Evolutionary conservation across 768 basidiomycete species (phyloP).

Genomic region (Roridomyces roridus): DNA sequence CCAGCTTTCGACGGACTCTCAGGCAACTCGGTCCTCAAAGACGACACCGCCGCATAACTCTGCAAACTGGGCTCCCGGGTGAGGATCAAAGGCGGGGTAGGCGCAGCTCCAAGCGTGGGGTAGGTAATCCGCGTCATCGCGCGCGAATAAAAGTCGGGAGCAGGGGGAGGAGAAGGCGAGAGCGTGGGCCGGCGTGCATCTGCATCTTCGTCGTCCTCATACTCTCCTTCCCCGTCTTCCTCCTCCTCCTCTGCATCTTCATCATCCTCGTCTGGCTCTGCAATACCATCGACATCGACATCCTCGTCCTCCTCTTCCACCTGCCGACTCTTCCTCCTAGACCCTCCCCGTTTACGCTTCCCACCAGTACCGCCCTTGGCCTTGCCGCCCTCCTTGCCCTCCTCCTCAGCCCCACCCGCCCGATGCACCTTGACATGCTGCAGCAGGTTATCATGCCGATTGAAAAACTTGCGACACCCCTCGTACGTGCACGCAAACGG

Average conservation of each 20-base stretch:
- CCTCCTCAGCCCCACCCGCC: background rate
- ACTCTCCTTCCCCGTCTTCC: background rate
- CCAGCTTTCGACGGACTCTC: slow-evolving; percentile 6
- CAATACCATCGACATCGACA: background rate
- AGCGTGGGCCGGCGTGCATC: background rate
- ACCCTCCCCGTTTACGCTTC: too few relatives aligned
- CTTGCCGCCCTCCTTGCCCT: background rate
- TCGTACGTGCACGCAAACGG: slow-evolving; percentile 77
- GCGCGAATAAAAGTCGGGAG: too few relatives aligned
- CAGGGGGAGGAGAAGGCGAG: background rate
- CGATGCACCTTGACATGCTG: slow-evolving; percentile 78
- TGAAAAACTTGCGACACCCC: slow-evolving; percentile 75
- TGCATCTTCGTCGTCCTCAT: background rate
- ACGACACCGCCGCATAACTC: slow-evolving; percentile 15
- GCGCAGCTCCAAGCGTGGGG: slow-evolving; percentile 8
- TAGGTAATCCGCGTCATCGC: slow-evolving; percentile 2
- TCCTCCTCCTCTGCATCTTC: background rate
- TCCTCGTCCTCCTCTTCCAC: slow-evolving; percentile 10
- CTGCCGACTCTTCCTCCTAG: too few relatives aligned
- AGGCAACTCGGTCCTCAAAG: slow-evolving; percentile 16
- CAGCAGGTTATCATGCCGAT: slow-evolving; percentile 79
- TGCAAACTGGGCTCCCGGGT: background rate
- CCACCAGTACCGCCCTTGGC: too few relatives aligned
- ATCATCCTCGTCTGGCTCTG: background rate
- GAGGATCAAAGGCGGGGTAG: background rate